These are phyloP conservation scores for Kwoniella sp. DNA, from an alignment of 768 basidiomycete species.

Conservation along the genomic window DNA sequence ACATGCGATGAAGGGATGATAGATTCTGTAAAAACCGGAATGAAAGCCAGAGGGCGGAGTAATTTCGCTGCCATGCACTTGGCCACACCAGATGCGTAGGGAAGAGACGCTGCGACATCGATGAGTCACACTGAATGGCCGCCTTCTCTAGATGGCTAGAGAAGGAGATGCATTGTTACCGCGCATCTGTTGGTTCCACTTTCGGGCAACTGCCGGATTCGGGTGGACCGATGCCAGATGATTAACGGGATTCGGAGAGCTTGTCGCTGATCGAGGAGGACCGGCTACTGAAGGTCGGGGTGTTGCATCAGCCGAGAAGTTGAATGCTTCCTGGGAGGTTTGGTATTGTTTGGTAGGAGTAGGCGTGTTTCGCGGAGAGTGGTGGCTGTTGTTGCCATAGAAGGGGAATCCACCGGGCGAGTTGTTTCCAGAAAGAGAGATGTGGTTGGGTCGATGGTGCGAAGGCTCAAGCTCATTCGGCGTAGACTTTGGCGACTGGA, in stretches of 20 bases:
- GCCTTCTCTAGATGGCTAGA: background rate
- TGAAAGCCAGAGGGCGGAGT: background rate
- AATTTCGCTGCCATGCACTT: no score
- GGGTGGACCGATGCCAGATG: conserved; percentile 8
- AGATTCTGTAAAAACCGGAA: background rate
- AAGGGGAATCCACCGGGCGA: conserved; percentile 48
- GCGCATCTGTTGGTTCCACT: conserved; percentile 10
- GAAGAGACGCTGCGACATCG: background rate
- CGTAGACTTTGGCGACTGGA: conserved; percentile 47
- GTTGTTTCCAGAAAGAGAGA: conserved; percentile 23
- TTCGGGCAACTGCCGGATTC: conserved; percentile 6
- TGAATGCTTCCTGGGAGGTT: conserved; percentile 38
- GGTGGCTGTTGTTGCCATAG: conserved; percentile 22
- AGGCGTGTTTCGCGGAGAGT: conserved; percentile 35
- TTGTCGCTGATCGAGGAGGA: background rate
- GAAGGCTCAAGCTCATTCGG: conserved; percentile 33
- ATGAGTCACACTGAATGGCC: background rate
- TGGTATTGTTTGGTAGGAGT: conserved; percentile 38
- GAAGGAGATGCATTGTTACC: conserved; percentile 14
- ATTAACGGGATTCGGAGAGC: background rate
- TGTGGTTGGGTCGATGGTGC: conserved; percentile 24
- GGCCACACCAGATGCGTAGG: background rate
- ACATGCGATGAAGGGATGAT: background rate
- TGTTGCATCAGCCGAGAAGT: conserved; percentile 8
- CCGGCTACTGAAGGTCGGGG: background rate